These are phyloP conservation scores for Iris macrosiphon DNA, from an alignment of 106 monocot genomes.

Conservation along the genomic window DNA sequence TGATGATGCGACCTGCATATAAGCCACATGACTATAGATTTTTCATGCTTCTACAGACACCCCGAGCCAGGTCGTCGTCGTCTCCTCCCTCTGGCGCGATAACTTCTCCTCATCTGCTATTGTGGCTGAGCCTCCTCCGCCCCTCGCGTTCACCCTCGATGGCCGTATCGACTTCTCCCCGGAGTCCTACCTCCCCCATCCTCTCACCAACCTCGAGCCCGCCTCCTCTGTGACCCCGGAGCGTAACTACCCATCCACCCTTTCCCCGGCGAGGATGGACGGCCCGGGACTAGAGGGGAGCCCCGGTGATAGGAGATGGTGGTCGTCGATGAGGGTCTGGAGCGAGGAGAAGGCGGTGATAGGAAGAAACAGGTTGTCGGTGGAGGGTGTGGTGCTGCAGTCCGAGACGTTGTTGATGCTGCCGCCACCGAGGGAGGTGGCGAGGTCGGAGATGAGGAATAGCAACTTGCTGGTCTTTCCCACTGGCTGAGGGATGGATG, in stretches of 20 bases:
- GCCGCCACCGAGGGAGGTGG: constrained; percentile 63
- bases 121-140: constrained; percentile 34
- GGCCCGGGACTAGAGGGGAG: constrained; percentile 1
- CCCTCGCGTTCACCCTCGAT: constrained; percentile 67
- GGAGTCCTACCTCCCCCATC: constrained; percentile 24
- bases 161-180: constrained; percentile 61
- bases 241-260: constrained; percentile 12
- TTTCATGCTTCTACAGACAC: too few species aligned
- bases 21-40: too few species aligned
- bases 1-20: too few species aligned
- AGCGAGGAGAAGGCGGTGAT: constrained; percentile 9
- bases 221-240: constrained; percentile 4
- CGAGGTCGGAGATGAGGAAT: constrained; percentile 51
- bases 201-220: constrained; percentile 5
- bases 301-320: constrained; percentile 28
- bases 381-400: constrained; percentile 46
- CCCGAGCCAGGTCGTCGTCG: constrained; percentile 28
- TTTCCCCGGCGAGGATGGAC: constrained; percentile 6
- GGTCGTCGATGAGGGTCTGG: constrained; percentile 27
- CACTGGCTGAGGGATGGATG: constrained; percentile 51
- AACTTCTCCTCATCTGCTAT: constrained; percentile 18
- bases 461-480: constrained; percentile 20
- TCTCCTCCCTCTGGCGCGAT: constrained; percentile 52
- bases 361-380: constrained; percentile 40
- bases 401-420: constrained; percentile 45